Conservation (phyloP, 345 rosid genomes). For the Gossypium bickii region DNA sequence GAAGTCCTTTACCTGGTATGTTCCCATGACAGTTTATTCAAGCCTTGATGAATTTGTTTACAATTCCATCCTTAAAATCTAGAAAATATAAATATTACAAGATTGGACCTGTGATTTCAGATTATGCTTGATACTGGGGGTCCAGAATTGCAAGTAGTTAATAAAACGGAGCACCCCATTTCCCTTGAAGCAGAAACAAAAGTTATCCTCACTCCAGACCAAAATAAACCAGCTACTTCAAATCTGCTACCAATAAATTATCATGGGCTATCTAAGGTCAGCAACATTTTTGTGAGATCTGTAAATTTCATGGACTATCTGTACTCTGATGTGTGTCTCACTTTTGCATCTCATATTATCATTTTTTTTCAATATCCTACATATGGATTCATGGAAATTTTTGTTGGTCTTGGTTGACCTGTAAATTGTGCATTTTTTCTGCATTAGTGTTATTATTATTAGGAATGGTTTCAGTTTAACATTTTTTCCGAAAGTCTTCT, state of each 20-base stretch:
- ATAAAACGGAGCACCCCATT: constrained; percentile 45
- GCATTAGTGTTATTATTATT: not conserved
- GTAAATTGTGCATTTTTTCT: not conserved
- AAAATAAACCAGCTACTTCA: constrained; percentile 52
- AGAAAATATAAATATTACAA: not conserved
- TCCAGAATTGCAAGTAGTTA: constrained; percentile 62
- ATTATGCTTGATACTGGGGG: constrained; percentile 72
- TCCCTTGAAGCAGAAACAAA: constrained; percentile 41
- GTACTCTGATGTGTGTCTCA: not conserved
- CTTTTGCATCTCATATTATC: not conserved
- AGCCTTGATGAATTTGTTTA: not conserved
- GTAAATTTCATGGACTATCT: not conserved
- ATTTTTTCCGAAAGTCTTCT: not conserved
- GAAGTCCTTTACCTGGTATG: not conserved
- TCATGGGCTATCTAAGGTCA: constrained; percentile 52
- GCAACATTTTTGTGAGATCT: not conserved
- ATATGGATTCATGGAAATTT: not conserved
- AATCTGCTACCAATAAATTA: constrained; percentile 58
- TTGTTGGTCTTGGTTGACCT: not conserved
- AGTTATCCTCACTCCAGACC: constrained; percentile 59
- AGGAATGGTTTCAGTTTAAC: not conserved
- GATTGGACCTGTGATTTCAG: constrained; percentile 24
- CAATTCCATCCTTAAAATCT: not conserved
- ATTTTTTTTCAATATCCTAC: not conserved
- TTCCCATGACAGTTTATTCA: not conserved